phyloP scores from a whole-genome alignment of 331 rosid species.

The Quercus tomentella region DNA sequence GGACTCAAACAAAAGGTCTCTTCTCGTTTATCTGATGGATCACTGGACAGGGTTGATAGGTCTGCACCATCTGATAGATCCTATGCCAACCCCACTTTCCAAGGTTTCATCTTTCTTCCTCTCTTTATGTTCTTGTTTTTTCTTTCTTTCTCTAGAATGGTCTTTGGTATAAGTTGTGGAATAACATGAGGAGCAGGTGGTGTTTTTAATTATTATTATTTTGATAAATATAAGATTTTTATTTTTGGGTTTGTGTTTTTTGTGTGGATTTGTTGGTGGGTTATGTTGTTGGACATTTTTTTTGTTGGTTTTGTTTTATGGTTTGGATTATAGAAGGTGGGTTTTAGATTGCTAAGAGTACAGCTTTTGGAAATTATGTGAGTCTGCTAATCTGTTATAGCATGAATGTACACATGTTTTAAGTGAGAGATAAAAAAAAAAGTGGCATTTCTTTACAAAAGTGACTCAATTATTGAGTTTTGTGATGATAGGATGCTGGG shows the following conservation, averaged over 20 bases:
- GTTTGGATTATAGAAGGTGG: slow-evolving; percentile 12
- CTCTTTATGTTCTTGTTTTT: not conserved
- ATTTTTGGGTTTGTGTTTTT: slow-evolving; percentile 15
- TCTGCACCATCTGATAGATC: slow-evolving; percentile 43
- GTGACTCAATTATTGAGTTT: not conserved
- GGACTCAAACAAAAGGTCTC: slow-evolving; percentile 43
- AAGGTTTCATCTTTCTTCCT: slow-evolving; percentile 41
- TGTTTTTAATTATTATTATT: not conserved
- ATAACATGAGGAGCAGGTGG: too few relatives aligned
- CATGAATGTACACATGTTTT: not conserved
- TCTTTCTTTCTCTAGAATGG: not conserved
- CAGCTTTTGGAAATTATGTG: slow-evolving; percentile 13
- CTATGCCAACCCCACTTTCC: slow-evolving; percentile 57
- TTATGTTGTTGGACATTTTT: not conserved
- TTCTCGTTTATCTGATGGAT: slow-evolving; percentile 48
- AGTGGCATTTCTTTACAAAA: not conserved
- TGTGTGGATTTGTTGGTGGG: slow-evolving; percentile 7
- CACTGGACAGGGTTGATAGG: slow-evolving; percentile 44
- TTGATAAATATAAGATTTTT: not conserved
- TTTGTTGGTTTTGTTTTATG: not conserved
- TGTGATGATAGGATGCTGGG: not conserved
- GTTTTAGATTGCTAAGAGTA: not conserved
- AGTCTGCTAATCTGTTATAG: slow-evolving; percentile 3
- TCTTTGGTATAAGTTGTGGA: not conserved
- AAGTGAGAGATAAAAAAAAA: not conserved